These are phyloP conservation scores for Tephrocybe rancida DNA, from an alignment of 768 basidiomycete genomes.

Conservation along the genomic window DNA sequence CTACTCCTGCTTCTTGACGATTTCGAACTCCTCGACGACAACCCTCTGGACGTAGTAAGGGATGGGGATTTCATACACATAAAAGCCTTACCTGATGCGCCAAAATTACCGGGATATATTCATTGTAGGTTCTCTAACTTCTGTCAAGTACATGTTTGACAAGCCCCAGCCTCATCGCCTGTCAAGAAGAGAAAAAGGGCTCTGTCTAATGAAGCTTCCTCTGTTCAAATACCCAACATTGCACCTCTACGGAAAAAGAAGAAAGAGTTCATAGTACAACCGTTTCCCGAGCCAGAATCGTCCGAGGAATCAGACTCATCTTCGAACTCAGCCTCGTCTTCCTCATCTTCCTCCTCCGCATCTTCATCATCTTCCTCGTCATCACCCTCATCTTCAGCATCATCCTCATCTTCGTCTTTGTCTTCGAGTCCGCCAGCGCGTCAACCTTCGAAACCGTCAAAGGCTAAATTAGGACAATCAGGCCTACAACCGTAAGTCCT, in stretches of 20 bases:
- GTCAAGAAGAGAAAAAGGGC: slow-evolving; percentile 28
- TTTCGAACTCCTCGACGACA: slow-evolving; percentile 49
- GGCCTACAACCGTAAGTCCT: slow-evolving; percentile 14
- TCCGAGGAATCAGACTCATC: slow-evolving; percentile 25
- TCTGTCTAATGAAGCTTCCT: slow-evolving; percentile 3
- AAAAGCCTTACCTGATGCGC: slow-evolving; percentile 14
- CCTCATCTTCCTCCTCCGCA: slow-evolving; percentile 16
- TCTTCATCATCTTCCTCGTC: slow-evolving; percentile 27
- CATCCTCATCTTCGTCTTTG: slow-evolving; percentile 26
- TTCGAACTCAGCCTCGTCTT: too few species aligned
- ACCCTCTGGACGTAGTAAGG: slow-evolving; percentile 38
- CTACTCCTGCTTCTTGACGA: slow-evolving; percentile 43
- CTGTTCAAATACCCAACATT: background rate
- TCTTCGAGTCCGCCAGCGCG: slow-evolving; percentile 19
- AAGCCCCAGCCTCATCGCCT: slow-evolving; percentile 6
- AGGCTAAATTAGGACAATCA: background rate
- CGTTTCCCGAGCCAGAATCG: slow-evolving; percentile 28
- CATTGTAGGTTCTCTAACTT: slow-evolving; percentile 11
- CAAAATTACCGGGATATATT: slow-evolving; percentile 1
- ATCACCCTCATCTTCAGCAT: slow-evolving; percentile 19
- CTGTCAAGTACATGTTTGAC: background rate
- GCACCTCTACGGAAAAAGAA: slow-evolving; percentile 7
- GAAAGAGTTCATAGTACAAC: background rate
- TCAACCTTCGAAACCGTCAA: slow-evolving; percentile 13
- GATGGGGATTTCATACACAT: slow-evolving; percentile 52